These are phyloP conservation scores for Leccinum uliginosum DNA, from an alignment of 768 basidiomycete genomes.

Conservation along the genomic window DNA sequence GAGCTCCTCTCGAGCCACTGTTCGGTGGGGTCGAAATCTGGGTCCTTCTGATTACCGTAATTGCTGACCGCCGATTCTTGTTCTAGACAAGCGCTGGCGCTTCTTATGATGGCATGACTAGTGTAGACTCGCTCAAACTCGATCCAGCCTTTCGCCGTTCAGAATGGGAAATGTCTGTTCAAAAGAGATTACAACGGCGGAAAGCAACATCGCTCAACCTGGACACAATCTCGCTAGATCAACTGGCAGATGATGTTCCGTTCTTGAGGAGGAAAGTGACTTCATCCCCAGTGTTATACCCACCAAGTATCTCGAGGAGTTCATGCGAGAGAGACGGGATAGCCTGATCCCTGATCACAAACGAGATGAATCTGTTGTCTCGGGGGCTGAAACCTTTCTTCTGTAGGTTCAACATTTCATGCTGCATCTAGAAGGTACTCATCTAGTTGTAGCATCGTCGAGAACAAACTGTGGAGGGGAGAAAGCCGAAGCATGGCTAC, in stretches of 20 bases:
- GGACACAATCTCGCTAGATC: constrained; percentile 20
- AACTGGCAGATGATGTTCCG: constrained; percentile 24
- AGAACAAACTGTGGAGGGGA: constrained; percentile 72
- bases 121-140: constrained; percentile 57
- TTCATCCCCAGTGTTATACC: constrained; percentile 73
- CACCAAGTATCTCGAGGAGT: constrained; percentile 55
- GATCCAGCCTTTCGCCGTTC: constrained; percentile 55
- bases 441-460: constrained; percentile 51
- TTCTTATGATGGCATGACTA: no score
- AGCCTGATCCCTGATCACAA: constrained; percentile 56
- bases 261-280: constrained; percentile 42
- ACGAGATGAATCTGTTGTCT: constrained; percentile 49
- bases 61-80: no score
- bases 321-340: constrained; percentile 53
- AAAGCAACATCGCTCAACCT: constrained; percentile 42
- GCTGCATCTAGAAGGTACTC: not conserved
- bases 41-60: no score
- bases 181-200: constrained; percentile 50
- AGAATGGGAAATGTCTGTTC: constrained; percentile 54
- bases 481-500: constrained; percentile 58
- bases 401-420: constrained; percentile 41
- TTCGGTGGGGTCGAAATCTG: no score
- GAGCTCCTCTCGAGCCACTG: no score
- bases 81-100: no score
- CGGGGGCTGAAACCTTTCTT: constrained; percentile 62